Conservation (phyloP, 345 rosid species). For the Euphorbia peplus region DNA sequence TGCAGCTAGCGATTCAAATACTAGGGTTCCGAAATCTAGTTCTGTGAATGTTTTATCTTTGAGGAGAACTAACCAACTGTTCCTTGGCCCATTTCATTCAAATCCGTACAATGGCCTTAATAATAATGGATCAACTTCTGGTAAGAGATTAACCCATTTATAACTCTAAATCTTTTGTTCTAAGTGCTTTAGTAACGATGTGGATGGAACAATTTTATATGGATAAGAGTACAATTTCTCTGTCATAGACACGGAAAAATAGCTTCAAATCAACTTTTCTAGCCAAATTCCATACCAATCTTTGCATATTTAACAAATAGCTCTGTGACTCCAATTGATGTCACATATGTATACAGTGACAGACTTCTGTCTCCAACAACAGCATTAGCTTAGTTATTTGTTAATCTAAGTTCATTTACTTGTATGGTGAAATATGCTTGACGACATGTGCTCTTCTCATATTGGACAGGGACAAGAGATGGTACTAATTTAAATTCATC, state of each 20-base stretch:
- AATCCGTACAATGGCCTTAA: not conserved
- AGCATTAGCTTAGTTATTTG: not conserved
- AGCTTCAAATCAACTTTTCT: too few relatives aligned
- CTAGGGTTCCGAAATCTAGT: constrained; percentile 7
- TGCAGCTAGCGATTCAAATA: constrained; percentile 9
- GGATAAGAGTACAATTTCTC: too few relatives aligned
- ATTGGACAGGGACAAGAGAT: constrained; percentile 19
- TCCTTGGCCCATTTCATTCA: not conserved
- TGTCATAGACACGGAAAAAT: too few relatives aligned
- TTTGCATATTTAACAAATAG: too few relatives aligned
- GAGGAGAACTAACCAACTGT: not conserved
- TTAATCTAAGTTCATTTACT: not conserved
- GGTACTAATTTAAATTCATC: not conserved
- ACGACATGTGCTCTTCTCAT: not conserved
- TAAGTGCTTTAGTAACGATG: not conserved
- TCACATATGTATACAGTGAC: not conserved
- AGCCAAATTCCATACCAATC: too few relatives aligned
- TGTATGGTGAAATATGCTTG: not conserved
- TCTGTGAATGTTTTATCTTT: not conserved
- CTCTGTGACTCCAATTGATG: too few relatives aligned
- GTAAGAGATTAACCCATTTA: constrained; percentile 14
- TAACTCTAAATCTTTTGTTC: not conserved
- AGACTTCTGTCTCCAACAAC: not conserved
- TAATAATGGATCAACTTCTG: not conserved
- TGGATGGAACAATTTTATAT: not conserved